Base-by-base conservation (phyloP, 2,329 filamentous ascomycete genomes). In the Hypoxylon sp. region DNA sequence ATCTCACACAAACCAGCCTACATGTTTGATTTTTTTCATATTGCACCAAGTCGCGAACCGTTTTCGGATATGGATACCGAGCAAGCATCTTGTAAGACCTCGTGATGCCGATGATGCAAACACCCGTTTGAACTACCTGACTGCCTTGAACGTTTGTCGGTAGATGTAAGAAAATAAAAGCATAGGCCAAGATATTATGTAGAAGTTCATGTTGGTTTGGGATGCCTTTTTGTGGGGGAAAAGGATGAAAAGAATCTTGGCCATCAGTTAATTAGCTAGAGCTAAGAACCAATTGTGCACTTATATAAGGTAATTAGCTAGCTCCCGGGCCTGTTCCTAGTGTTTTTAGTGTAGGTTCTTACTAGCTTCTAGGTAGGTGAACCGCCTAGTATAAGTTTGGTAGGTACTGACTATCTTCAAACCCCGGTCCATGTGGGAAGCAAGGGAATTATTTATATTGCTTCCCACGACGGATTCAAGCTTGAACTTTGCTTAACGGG, bases 41-140 rank as follows among this genome's bases (percentile, higher is more conserved):
- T n/a, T n/a, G 20, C 6, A 12, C 20, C n/a, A 44, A 48, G 11
- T 23, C 36, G 16, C 12, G 32, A 20, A 8, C 36, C 30, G 40
- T 51, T 48, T 35, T 56, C 47, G 52, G 47, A 31, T 45, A 45
- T 29, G 53, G 53, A 56, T 52, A 56, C 53, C 53, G 53, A 52
- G 38, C 23, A 42, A 49, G 34, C 21, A 16, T 44, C 26, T 21
- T 32, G 41, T 12, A 8, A 26, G 29, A 50, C 47, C 46, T 23
- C 29, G 43, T 48, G 43, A 40, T 21, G 32, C 12, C 43, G 31
- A 47, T 37, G 30, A 41, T 52, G 38, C 38, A 55, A 55, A 48
- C 47, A 48, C 19, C 47, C 23, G 34, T 17, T 51, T n/a, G 44
- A 31, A n/a, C n/a, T n/a, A n/a, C n/a, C n/a, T n/a, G n/a, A n/a